Evolutionary conservation across 441 rosid genomes (phyloP).

Genomic region (Sinapis alba): DNA sequence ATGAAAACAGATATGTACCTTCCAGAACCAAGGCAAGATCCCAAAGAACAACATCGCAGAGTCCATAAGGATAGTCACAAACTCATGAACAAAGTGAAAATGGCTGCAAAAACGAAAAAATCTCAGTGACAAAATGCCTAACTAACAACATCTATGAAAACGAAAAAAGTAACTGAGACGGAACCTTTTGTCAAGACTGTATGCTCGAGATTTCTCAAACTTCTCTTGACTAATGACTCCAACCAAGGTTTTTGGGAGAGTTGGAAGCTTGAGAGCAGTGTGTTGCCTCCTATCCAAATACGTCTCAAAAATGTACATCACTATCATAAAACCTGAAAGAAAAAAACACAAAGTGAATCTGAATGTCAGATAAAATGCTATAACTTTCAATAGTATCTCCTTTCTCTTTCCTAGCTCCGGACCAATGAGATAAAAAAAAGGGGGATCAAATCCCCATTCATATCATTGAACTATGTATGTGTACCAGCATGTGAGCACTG

Average conservation of each 20-base stretch:
- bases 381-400: not conserved
- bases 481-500: not conserved
- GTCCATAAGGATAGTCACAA: constrained; percentile 85
- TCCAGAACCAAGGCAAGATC: constrained; percentile 96
- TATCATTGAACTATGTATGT: not conserved
- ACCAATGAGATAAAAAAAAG: not conserved
- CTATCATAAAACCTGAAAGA: constrained; percentile 81
- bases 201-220: constrained; percentile 84
- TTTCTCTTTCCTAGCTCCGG: not conserved
- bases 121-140: not conserved
- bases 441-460: not conserved
- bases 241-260: constrained; percentile 81
- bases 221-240: constrained; percentile 93
- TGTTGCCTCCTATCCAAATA: constrained; percentile 89
- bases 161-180: not conserved
- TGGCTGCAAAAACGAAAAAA: constrained; percentile 50
- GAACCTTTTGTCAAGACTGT: constrained; percentile 96
- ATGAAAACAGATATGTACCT: constrained; percentile 50
- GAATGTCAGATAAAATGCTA: not conserved
- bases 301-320: constrained; percentile 85
- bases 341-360: not conserved
- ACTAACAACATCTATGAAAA: not conserved
- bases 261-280: constrained; percentile 76
- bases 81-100: constrained; percentile 87
- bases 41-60: constrained; percentile 91